phyloP scores from a whole-genome alignment of 1,284 basidiomycete genomes.

The Tylopilus sp. region DNA sequence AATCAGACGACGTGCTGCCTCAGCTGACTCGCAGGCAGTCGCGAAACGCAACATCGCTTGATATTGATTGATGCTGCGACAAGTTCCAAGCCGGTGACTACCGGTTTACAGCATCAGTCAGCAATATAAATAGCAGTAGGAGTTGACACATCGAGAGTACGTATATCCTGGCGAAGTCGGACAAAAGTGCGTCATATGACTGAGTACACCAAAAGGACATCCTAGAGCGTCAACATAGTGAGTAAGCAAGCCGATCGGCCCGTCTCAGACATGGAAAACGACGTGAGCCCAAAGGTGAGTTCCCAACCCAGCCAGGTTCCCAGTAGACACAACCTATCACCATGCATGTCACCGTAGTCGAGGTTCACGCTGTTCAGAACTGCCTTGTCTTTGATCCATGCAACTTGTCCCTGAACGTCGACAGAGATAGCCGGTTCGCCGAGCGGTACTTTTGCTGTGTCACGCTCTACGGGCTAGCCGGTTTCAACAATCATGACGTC shows the following conservation, averaged over 20 bases:
- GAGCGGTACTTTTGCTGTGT: constrained; percentile 4
- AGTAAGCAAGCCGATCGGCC: background rate
- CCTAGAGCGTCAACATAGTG: background rate
- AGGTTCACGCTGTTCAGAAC: constrained; percentile 2
- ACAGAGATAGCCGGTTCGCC: constrained; percentile 11
- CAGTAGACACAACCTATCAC: constrained; percentile 13
- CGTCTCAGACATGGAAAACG: background rate
- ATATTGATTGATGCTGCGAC: background rate
- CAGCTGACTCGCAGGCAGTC: constrained; percentile 1
- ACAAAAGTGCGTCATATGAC: too few species aligned
- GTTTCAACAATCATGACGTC: constrained; percentile 19
- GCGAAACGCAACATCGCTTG: constrained; percentile 11
- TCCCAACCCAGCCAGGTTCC: constrained; percentile 12
- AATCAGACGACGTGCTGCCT: background rate
- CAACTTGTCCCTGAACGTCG: constrained; percentile 6
- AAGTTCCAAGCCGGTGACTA: constrained; percentile 1
- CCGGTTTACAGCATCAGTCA: background rate
- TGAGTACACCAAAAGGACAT: constrained; percentile 14
- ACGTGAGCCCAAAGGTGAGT: constrained; percentile 10
- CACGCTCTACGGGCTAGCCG: constrained; percentile 11
- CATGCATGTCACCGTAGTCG: background rate
- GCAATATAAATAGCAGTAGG: too few species aligned
- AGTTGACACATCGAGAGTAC: too few species aligned
- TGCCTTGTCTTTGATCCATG: constrained; percentile 2
- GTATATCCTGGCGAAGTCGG: background rate